Conservation (phyloP, 2,329 filamentous ascomycete genomes). For the Zarea fungicola region DNA sequence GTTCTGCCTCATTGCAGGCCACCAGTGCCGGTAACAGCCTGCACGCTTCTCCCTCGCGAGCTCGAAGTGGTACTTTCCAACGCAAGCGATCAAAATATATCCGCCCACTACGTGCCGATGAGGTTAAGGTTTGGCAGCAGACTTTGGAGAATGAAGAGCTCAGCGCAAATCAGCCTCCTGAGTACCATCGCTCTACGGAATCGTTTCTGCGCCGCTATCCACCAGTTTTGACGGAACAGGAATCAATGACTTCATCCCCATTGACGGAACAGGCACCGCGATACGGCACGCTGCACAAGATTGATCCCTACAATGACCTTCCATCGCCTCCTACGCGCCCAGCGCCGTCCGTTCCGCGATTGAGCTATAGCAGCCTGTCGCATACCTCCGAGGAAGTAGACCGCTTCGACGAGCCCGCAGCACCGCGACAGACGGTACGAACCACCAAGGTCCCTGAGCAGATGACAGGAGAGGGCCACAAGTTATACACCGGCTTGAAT, state of each 20-base stretch:
- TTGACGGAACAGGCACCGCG: constrained; percentile 20
- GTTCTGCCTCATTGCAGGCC: constrained; percentile 54
- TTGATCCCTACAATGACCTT: constrained; percentile 42
- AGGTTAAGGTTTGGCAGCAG: constrained; percentile 76
- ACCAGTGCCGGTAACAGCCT: constrained; percentile 23
- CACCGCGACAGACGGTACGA: constrained; percentile 32
- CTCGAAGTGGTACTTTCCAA: constrained; percentile 24
- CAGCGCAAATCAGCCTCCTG: constrained; percentile 42
- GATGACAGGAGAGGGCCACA: constrained; percentile 38
- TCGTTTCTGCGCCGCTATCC: constrained; percentile 83
- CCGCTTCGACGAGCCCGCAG: constrained; percentile 34
- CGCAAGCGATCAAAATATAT: constrained; percentile 41
- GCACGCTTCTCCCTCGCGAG: constrained; percentile 24
- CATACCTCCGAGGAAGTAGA: constrained; percentile 32
- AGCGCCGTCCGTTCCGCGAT: constrained; percentile 61
- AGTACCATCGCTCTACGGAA: constrained; percentile 66
- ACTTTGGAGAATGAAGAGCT: constrained; percentile 62
- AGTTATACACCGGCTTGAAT: constrained; percentile 56
- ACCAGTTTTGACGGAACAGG: constrained; percentile 56
- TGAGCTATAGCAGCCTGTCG: constrained; percentile 73
- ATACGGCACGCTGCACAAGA: constrained; percentile 26
- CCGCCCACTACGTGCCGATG: constrained; percentile 72
- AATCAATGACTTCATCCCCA: constrained; percentile 51
- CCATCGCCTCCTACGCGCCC: constrained; percentile 58
- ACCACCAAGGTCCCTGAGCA: constrained; percentile 35